A percentile compares a stretch with the other conserved stretches of the same genome.
Evolutionary conservation across 129 eudicot species (phyloP).

Genomic region (Chrysanthemum lavandulifolium): DNA sequence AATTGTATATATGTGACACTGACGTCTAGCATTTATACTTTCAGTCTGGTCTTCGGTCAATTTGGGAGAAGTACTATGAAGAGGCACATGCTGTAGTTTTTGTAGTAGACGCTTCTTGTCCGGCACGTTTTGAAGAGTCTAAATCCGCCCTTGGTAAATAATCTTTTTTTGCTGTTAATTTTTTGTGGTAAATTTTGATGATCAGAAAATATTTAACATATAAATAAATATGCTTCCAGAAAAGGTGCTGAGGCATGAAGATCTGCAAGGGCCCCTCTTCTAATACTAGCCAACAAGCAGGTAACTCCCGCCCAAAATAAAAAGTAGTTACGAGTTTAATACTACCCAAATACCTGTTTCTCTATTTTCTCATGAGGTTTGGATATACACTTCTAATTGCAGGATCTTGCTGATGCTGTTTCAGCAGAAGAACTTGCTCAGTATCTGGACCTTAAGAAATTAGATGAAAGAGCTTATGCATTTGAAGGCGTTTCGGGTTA

Average conservation of each 20-base stretch:
- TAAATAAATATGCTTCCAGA: slow-evolving; percentile 45
- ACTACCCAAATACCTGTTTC: not conserved
- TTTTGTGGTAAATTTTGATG: slow-evolving; percentile 1
- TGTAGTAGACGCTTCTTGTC: slow-evolving; percentile 90
- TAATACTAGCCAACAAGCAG: slow-evolving; percentile 97
- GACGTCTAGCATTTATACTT: slow-evolving; percentile 28
- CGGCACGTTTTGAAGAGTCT: slow-evolving; percentile 93
- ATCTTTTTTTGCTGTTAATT: slow-evolving; percentile 2
- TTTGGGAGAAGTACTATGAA: slow-evolving; percentile 99
- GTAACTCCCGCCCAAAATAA: slow-evolving; percentile 27
- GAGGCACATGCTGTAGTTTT: slow-evolving; percentile 97
- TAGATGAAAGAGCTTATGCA: slow-evolving; percentile 84
- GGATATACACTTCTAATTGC: slow-evolving; percentile 19
- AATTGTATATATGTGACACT: slow-evolving; percentile 16
- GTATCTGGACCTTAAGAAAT: slow-evolving; percentile 81
- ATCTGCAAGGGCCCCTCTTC: slow-evolving; percentile 90
- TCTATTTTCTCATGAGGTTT: not conserved
- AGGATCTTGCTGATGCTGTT: slow-evolving; percentile 85
- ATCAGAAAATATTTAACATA: not conserved
- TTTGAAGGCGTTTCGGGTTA: slow-evolving; percentile 88
- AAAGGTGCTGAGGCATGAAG: slow-evolving; percentile 94
- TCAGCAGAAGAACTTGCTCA: slow-evolving; percentile 82
- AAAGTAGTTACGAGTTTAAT: too few relatives aligned
- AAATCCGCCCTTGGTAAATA: slow-evolving; percentile 86
- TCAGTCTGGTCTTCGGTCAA: slow-evolving; percentile 97